These are phyloP conservation scores for Globisporangium nunn DNA, from an alignment of 352 stramenopile species.

Conservation along the genomic window DNA sequence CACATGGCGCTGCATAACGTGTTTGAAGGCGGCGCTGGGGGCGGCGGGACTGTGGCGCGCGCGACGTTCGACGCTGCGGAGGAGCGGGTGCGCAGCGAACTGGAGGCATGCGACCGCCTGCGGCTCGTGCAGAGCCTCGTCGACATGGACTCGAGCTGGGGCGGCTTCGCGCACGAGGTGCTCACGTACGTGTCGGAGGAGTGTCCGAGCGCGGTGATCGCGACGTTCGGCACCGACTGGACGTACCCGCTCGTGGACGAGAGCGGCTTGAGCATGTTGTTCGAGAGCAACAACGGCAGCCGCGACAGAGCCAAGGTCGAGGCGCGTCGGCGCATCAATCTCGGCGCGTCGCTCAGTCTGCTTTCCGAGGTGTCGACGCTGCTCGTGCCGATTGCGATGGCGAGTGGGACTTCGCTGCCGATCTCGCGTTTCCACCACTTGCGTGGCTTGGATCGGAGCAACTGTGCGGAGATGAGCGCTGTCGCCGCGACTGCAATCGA, in stretches of 20 bases:
- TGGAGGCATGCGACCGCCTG: slow-evolving; percentile 70
- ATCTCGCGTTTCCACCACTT: slow-evolving; percentile 23
- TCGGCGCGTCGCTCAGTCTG: slow-evolving; percentile 52
- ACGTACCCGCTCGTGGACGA: slow-evolving; percentile 51
- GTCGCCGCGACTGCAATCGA: slow-evolving; percentile 51
- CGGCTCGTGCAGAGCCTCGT: slow-evolving; percentile 58
- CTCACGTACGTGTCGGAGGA: slow-evolving; percentile 70
- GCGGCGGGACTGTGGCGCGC: slow-evolving; percentile 44
- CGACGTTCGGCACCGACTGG: slow-evolving; percentile 69
- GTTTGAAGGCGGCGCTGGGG: slow-evolving; percentile 47
- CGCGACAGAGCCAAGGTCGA: slow-evolving; percentile 56
- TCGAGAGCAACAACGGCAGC: slow-evolving; percentile 15
- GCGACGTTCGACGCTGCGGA: slow-evolving; percentile 54
- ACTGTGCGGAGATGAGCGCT: slow-evolving; percentile 19
- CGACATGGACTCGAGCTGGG: slow-evolving; percentile 79
- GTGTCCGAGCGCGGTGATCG: slow-evolving; percentile 45
- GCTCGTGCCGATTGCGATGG: slow-evolving; percentile 51
- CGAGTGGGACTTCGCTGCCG: slow-evolving; percentile 15
- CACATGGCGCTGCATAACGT: slow-evolving; percentile 80
- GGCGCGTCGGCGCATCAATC: slow-evolving; percentile 49
- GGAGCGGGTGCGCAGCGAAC: slow-evolving; percentile 45
- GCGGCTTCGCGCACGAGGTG: slow-evolving; percentile 61
- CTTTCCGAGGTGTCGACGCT: slow-evolving; percentile 51
- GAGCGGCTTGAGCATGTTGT: slow-evolving; percentile 32
- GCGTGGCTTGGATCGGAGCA: slow-evolving; percentile 17